Conservation (phyloP, 208 protist genomes). For the Acanthamoeba healyi region DNA sequence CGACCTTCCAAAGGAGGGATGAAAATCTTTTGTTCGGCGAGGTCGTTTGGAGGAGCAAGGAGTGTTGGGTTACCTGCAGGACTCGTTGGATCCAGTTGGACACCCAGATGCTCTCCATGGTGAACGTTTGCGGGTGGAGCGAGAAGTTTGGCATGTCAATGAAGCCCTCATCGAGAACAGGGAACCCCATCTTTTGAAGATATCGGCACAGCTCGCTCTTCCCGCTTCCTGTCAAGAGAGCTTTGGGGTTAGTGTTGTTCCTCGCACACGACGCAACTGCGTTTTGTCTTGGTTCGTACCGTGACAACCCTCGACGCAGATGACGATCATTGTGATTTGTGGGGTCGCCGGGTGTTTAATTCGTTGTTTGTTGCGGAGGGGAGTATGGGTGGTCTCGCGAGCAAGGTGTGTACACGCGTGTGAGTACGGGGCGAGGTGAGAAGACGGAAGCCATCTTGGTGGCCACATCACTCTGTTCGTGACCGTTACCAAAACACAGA, state of each 20-base stretch:
- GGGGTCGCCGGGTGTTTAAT: neutral
- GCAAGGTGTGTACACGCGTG: too few relatives aligned
- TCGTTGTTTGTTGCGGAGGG: neutral
- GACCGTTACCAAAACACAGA: conserved; percentile 53
- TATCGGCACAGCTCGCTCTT: conserved; percentile 56
- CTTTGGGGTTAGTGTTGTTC: neutral
- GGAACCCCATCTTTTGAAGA: conserved; percentile 50
- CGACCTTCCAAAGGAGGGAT: too few relatives aligned
- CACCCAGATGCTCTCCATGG: conserved; percentile 74
- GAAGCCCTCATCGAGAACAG: conserved; percentile 63
- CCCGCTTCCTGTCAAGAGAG: conserved; percentile 23
- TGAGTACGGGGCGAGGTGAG: neutral
- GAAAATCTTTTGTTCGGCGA: too few relatives aligned
- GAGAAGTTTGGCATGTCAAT: conserved; percentile 64
- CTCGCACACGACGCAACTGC: neutral
- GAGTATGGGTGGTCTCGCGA: neutral
- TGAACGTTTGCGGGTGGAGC: conserved; percentile 63
- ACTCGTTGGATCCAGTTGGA: conserved; percentile 64
- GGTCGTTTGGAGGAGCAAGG: neutral
- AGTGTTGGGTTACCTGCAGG: neutral
- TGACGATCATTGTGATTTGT: conserved; percentile 35
- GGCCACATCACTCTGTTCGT: neutral
- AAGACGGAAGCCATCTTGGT: neutral
- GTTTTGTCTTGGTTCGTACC: neutral
- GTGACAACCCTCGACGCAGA: conserved; percentile 68